phyloP scores from a whole-genome alignment of 768 basidiomycete genomes.

The Calocybe indica region DNA sequence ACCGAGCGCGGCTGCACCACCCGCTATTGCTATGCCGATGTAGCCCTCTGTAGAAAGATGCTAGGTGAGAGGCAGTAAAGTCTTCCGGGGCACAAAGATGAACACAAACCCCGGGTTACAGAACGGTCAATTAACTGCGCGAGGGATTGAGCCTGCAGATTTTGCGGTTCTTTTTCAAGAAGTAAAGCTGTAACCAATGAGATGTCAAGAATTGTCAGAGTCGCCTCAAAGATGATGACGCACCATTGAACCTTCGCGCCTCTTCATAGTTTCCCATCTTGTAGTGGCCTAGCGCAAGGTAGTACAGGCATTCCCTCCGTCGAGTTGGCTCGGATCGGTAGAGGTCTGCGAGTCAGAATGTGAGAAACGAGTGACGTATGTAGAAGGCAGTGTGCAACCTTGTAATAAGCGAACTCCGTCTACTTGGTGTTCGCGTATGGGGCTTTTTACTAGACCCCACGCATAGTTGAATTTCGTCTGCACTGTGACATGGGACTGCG shows the following conservation, averaged over 20 bases:
- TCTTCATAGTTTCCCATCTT: conserved; percentile 96
- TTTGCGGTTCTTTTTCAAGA: conserved; percentile 87
- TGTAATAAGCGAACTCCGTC: conserved; percentile 90
- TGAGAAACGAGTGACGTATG: conserved; percentile 3
- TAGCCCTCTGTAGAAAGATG: conserved; percentile 72
- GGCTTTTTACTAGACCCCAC: conserved; percentile 96
- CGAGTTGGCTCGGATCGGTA: conserved; percentile 84
- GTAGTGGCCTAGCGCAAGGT: conserved; percentile 92
- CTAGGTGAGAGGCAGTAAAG: conserved; percentile 1
- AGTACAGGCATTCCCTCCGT: conserved; percentile 93
- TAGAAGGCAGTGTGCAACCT: conserved; percentile 39
- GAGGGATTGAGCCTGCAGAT: conserved; percentile 88
- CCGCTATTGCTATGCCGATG: conserved; percentile 94
- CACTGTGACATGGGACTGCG: conserved; percentile 78
- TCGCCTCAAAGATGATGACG: conserved; percentile 18
- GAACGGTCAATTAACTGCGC: conserved; percentile 80
- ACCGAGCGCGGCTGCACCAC: conserved; percentile 83
- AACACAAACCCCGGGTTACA: conserved; percentile 65
- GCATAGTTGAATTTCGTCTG: conserved; percentile 98
- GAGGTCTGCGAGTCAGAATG: conserved; percentile 53
- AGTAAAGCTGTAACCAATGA: conserved; percentile 54
- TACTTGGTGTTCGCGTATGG: conserved; percentile 76
- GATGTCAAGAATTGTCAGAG: background rate
- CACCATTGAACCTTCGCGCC: conserved; percentile 89
- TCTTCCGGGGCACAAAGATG: background rate